Base-by-base conservation (phyloP, 2,329 filamentous ascomycete species). In the Tolypocladium album region DNA sequence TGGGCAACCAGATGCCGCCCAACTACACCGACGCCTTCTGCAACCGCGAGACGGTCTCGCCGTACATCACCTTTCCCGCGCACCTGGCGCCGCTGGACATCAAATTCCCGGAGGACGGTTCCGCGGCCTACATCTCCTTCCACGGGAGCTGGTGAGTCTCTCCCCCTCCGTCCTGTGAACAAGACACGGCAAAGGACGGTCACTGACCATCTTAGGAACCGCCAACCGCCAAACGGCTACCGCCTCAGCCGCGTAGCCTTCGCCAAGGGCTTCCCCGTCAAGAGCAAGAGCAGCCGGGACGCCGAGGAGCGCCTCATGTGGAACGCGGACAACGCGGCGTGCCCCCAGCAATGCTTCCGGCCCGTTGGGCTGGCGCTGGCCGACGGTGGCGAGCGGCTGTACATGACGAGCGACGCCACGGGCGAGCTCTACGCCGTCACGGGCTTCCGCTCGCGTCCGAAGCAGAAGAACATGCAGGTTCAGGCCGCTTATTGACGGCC, bases 71-170 rank as follows among this genome's bases (percentile, higher is more conserved):
- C 9, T 69, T 70, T 60, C 61, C 61, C 20, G 62, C 85, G 2
- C 86, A 89, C 66, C 84, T 79, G 69, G 85, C 86, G 1, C 87
- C 86, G 0, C 73, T 88, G 4, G 85, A 88, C 64, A 80, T 88
- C 63, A 81, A 82, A 61, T 88, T 88, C 72, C 80, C 81, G 62
- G 69, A 74, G 2, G 71, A 77, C 52, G 79, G 79, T 15, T 80
- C 77, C 15, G 78, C 77, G 4, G 84, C 83, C 2, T 87, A 80
- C 71, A 74, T 89, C 34, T 75, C 83, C 0, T 85, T 88, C 68
- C 85, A 87, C 67, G 85, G 85, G 13, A 85, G 80, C 69, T 88
- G 85, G 70, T 70, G 52, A 58, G 67, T 63, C 22, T 12, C 8
- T 7, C 11, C 55, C 6, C 42, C 31, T n/a, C 60, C 13, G 22